These are phyloP conservation scores for Ophiocordyceps robertsii DNA, from an alignment of 2,329 filamentous ascomycete genomes.

Conservation along the genomic window DNA sequence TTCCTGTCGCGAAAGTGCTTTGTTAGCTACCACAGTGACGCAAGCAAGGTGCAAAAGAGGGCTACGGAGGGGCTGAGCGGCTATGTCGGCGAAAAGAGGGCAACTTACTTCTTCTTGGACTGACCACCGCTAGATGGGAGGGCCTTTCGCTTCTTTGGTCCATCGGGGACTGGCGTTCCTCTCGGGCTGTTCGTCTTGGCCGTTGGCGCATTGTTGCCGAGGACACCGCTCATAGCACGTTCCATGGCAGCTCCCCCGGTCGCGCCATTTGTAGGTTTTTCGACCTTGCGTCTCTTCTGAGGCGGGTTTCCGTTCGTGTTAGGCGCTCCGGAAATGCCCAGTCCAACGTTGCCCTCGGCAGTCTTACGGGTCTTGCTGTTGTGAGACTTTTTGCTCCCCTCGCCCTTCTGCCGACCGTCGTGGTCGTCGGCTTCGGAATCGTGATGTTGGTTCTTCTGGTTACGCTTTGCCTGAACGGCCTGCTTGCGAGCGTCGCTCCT, in stretches of 20 bases:
- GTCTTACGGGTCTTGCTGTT: conserved; percentile 51
- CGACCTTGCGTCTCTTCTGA: conserved; percentile 68
- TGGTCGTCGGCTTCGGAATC: conserved; percentile 74
- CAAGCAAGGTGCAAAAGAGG: not conserved
- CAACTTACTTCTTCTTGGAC: conserved; percentile 62
- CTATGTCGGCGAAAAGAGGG: not conserved
- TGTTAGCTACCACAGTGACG: conserved; percentile 5
- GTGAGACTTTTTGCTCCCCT: conserved; percentile 47
- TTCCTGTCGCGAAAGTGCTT: conserved; percentile 15
- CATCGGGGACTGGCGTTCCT: conserved; percentile 54
- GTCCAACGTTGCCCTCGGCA: conserved; percentile 41
- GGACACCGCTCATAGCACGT: conserved; percentile 50
- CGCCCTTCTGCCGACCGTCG: conserved; percentile 32
- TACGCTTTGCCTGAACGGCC: conserved; percentile 64
- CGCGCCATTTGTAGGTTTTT: conserved; percentile 39
- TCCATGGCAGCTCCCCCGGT: conserved; percentile 43
- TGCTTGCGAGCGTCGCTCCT: conserved; percentile 78
- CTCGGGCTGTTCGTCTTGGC: conserved; percentile 50
- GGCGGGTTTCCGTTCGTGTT: conserved; percentile 40
- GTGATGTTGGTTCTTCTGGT: conserved; percentile 51
- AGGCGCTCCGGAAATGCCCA: conserved; percentile 49
- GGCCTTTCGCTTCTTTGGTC: conserved; percentile 60
- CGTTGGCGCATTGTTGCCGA: conserved; percentile 37
- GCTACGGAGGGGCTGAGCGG: not conserved
- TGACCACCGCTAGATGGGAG: conserved; percentile 52